Percentiles rank a stretch among this genome's conserved stretches.
Evolutionary conservation across 2,329 filamentous ascomycete genomes (phyloP).

Genomic region (Pseudofabraea citricarpa): DNA sequence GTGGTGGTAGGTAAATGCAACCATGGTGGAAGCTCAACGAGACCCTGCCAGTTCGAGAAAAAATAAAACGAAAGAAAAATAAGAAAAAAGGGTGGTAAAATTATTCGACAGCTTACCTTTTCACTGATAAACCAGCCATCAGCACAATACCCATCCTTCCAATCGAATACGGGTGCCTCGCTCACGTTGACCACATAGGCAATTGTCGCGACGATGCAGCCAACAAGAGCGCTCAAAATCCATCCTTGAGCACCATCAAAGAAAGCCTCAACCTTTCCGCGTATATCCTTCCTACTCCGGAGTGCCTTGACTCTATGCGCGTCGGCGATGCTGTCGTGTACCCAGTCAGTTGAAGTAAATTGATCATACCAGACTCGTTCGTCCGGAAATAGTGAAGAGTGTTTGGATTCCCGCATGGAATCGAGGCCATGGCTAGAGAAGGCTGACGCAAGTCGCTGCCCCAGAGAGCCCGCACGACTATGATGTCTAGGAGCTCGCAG

Average conservation of each 20-base stretch:
- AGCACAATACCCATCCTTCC: slow-evolving; percentile 83
- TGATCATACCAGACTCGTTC: slow-evolving; percentile 98
- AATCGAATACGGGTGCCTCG: slow-evolving; percentile 81
- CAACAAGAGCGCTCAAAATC: slow-evolving; percentile 88
- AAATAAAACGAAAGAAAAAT: too few relatives aligned
- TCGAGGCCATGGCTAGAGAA: slow-evolving; percentile 40
- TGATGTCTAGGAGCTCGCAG: slow-evolving; percentile 29
- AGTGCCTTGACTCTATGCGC: slow-evolving; percentile 83
- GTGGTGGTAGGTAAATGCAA: too few relatives aligned
- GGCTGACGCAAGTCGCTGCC: slow-evolving; percentile 56
- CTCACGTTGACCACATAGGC: slow-evolving; percentile 88
- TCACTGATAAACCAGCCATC: slow-evolving; percentile 69
- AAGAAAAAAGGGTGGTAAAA: too few relatives aligned
- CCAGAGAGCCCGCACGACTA: slow-evolving; percentile 53
- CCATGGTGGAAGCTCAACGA: neutral
- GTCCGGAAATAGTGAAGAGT: slow-evolving; percentile 60
- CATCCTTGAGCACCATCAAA: slow-evolving; percentile 91
- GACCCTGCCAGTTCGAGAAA: too few relatives aligned
- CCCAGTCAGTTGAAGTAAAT: slow-evolving; percentile 96
- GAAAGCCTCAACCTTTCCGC: slow-evolving; percentile 69
- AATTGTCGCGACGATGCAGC: slow-evolving; percentile 75
- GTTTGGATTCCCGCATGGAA: slow-evolving; percentile 55
- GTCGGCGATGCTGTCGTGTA: slow-evolving; percentile 94
- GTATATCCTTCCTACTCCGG: slow-evolving; percentile 74
- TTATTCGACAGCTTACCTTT: slow-evolving; percentile 48